Evolutionary conservation across 768 basidiomycete species (phyloP), one percentile per base, ranked within the genome.

Genomic region (Pisolithus sp.): DNA sequence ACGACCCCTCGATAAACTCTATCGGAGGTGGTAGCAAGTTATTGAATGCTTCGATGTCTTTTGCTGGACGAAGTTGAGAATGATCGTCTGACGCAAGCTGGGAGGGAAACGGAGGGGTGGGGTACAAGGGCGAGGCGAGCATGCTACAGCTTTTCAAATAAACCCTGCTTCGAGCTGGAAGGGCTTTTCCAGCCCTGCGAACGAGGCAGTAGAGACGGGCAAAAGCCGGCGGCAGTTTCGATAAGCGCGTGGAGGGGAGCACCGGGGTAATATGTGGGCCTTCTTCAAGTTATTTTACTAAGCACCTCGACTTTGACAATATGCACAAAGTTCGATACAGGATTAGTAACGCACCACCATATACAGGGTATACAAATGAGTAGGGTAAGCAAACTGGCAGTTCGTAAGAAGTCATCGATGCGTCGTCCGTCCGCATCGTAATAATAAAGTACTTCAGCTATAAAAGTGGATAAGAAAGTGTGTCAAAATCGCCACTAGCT

Each of bases 1-100:
- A 90, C 3, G 89, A 90, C 20, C 89, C 89, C 64, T 91, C 89
- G 47, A 90, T 72, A 49, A 91, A 91, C 65, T 91, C 89, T 53
- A 91, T 76, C 17, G 84, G 80, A n/a, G 86, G 85, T 4, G 85
- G 85, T 36, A 88, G 78, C n/a, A 88, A 75, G 57, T 74, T 85
- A 58, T 86, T 88, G 73, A 89, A 89, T 4, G 82, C 72, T 53
- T 87, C 86, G 54, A 85, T 64, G 63, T 89, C 86, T 62, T 79
- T 81, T 36, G 83, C 76, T 3, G 86, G 86, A 40, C 80, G 74
- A 63, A 80, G 82, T 57, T 81, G 80, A 26, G 74, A 60, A 41
- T 73, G 62, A 61, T 80, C 79, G 46, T 83, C 80, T 30, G 78
- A 62, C 43, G 60, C 62, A 60, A 76, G 74, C 46, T 77, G 73